Conservation (phyloP, 2,329 filamentous ascomycete genomes). For the Penicillium capsulatum region DNA sequence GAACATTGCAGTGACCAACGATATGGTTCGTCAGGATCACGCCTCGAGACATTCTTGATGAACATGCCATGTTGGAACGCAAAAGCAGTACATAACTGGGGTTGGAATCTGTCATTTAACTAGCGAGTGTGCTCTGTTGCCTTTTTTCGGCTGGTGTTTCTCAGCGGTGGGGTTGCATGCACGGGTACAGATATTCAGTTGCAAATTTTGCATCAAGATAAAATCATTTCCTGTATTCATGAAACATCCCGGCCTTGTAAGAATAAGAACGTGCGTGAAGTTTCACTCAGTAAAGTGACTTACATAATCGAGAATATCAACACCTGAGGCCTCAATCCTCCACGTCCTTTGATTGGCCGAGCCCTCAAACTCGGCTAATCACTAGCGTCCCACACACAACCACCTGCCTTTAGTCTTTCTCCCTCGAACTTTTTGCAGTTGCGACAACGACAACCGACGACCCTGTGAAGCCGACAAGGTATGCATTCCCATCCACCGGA, state of each 20-base stretch:
- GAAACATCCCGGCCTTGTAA: too few relatives aligned
- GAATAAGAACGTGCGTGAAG: too few relatives aligned
- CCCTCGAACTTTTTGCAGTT: conserved; percentile 35
- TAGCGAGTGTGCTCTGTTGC: too few relatives aligned
- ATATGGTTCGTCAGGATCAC: conserved; percentile 78
- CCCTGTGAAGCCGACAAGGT: conserved; percentile 45
- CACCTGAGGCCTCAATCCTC: conserved; percentile 3
- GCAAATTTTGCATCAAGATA: too few relatives aligned
- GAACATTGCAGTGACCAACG: conserved; percentile 68
- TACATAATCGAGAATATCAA: neutral
- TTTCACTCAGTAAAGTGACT: neutral
- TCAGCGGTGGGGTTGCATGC: too few relatives aligned
- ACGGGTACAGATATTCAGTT: too few relatives aligned
- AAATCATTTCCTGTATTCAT: too few relatives aligned
- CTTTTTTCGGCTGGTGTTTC: too few relatives aligned
- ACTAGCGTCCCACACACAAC: conserved; percentile 44
- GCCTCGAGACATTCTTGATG: conserved; percentile 48
- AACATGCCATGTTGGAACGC: too few relatives aligned
- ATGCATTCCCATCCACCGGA: conserved; percentile 11
- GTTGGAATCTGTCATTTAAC: too few relatives aligned
- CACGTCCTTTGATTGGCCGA: conserved; percentile 22
- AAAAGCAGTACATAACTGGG: too few relatives aligned
- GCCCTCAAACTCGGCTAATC: conserved; percentile 37
- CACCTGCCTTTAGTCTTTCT: conserved; percentile 27
- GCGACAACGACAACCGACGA: conserved; percentile 44